Conservation (phyloP, 2,329 filamentous ascomycete genomes). For the Mycosphaerella arachidis region DNA sequence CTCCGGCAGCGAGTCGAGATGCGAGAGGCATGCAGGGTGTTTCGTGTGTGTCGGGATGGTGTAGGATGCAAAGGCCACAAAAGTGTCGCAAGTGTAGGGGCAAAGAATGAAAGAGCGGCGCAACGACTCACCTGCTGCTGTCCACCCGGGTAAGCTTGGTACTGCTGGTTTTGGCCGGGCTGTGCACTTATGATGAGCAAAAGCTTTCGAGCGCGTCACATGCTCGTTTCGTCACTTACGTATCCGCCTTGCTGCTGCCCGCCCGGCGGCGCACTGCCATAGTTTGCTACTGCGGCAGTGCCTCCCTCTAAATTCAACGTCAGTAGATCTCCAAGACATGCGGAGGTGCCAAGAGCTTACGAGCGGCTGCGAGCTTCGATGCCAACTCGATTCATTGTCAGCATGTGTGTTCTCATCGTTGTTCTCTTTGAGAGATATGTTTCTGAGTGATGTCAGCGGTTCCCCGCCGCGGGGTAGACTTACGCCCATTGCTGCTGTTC, state of each 20-base stretch:
- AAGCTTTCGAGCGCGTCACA: constrained; percentile 16
- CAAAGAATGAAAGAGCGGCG: constrained; percentile 13
- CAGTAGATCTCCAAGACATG: no score
- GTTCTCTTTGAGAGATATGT: background rate
- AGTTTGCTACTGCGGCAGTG: constrained; percentile 25
- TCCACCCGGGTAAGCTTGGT: constrained; percentile 47
- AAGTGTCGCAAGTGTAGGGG: constrained; percentile 10
- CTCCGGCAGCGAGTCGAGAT: constrained; percentile 27
- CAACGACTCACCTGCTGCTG: constrained; percentile 22
- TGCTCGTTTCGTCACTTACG: constrained; percentile 43
- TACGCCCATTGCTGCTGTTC: constrained; percentile 1
- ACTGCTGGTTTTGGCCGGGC: constrained; percentile 43
- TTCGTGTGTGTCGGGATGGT: constrained; percentile 1
- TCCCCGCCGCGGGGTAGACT: background rate
- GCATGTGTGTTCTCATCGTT: background rate
- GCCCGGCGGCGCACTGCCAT: constrained; percentile 31
- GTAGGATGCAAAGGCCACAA: background rate
- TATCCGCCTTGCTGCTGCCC: constrained; percentile 42
- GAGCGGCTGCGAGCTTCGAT: constrained; percentile 41
- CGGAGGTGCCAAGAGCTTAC: no score
- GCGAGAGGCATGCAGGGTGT: constrained; percentile 26
- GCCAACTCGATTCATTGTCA: background rate
- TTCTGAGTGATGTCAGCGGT: constrained; percentile 1
- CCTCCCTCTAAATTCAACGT: constrained; percentile 29
- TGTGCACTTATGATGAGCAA: constrained; percentile 21